Base-by-base conservation (phyloP, 1,284 basidiomycete genomes). In the Puccinia triticina region DNA sequence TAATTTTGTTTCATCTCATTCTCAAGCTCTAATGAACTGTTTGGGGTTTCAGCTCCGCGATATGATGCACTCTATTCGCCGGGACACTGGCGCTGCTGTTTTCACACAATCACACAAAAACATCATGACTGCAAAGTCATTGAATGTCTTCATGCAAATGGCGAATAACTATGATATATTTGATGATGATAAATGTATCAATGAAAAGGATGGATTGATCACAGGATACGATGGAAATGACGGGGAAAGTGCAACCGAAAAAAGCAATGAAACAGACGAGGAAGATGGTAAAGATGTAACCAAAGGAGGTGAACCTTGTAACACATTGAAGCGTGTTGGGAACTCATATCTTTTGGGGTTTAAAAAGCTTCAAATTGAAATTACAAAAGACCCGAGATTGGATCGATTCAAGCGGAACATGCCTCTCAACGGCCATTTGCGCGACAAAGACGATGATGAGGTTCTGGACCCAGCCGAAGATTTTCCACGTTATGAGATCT, bases 51-150 rank as follows among this genome's bases (percentile, higher is more conserved):
- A 69, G 66, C n/a, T 69, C 3, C 43, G n/a, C 1, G 10, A 43
- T 5, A 69, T 69, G 66, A n/a, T 69, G 43, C 66, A 69, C n/a
- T 46, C 66, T 1, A 4, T 69, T 29, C 40, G 66, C 3, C 10
- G 12, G 1, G 43, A 46, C 66, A 26, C 40, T 21, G 66, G 66
- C 4, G 23, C 40, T 1, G 0, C 40, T 12, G n/a, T 69, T 16
- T 69, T 69, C n/a, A 46, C 66, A n/a, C 66, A 69, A 29, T 46
- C 66, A 2, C 66, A 69, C 64, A 43, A 69, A 14, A 46, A 26
- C n/a, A 69, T 69, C 40, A 66, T 69, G 21, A 46, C 21, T 12
- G 10, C 66, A 18, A 29, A 43, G 43, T 69, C 40, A 29, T 8
- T 69, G 1, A 69, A 69, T 48, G 1, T 26, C 2, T 69, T 69